Base-by-base conservation (phyloP, 2,329 filamentous ascomycete species). In the Mycosphaerella arachidis region DNA sequence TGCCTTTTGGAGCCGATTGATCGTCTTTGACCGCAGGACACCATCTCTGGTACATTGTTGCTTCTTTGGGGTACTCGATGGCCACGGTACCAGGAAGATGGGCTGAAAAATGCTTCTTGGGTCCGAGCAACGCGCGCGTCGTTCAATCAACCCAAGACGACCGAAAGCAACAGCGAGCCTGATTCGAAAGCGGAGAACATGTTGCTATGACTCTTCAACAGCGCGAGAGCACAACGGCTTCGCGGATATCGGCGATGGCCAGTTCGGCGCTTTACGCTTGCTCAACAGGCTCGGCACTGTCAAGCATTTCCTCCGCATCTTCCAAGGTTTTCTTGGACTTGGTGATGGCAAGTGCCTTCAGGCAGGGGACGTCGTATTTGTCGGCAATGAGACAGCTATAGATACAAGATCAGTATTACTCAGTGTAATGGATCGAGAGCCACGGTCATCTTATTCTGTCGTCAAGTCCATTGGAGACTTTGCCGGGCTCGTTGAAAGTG, bases 291-390 rank as follows among this genome's bases (percentile, higher is more conserved):
- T 37, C 16, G 35, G 35, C 35, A 10, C 10, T 37, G 10, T 37
- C 35, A 16, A 37, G 10, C 10, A 37, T 13, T 10, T 24, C 24
- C 24, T 10, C 35, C 35, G 16, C 35, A 51, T 51, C 48, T 24
- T 30, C 48, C 31, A 53, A 48, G 13, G 35, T 27, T 3, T 6
- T 16, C 18, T 57, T 52, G 46, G 59, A 61, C 37, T 59, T 59
- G 27, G 48, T 56, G 8, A 56, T 55, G 24, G 60, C 62, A 5
- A 59, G 8, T 12, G 30, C 51, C 4, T 51, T 37, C 3, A 64
- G 52, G 8, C 20, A 31, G 6, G 52, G 51, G 13, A 64, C 48
- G 31, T 62, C 52, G 48, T 64, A 64, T 37, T 64, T 64, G 57
- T 62, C 62, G 24, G 62, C 62, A 7, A 52, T 51, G 10, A 48